Conservation (phyloP, 2,329 filamentous ascomycete species). For the Ophiocordyceps camponoti-rufipedis region DNA sequence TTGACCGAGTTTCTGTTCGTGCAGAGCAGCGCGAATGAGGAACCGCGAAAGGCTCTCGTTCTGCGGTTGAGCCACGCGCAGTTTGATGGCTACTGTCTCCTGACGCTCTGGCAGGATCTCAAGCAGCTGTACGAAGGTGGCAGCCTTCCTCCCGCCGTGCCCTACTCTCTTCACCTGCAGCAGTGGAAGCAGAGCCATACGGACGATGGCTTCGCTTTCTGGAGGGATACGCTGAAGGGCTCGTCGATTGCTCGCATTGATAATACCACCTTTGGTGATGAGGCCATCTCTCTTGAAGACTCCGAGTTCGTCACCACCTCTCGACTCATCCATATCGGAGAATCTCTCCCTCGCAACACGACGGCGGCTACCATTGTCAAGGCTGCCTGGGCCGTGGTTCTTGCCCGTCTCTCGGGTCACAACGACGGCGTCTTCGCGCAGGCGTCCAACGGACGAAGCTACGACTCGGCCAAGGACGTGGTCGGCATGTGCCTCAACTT, state of each 20-base stretch:
- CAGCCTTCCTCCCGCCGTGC: background rate
- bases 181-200: conserved; percentile 1
- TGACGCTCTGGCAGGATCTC: conserved; percentile 17
- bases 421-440: conserved; percentile 22
- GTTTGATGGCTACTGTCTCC: conserved; percentile 25
- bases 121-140: conserved; percentile 15
- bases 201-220: conserved; percentile 1
- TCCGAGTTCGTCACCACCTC: conserved; percentile 1
- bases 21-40: background rate
- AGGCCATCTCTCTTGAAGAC: background rate
- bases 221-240: background rate
- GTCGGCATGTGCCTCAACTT: conserved; percentile 23
- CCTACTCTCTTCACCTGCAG: conserved; percentile 1
- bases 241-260: conserved; percentile 1
- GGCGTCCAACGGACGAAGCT: conserved; percentile 20
- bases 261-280: background rate
- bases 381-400: conserved; percentile 23
- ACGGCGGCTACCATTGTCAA: conserved; percentile 21
- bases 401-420: conserved; percentile 16
- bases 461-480: conserved; percentile 15
- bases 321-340: conserved; percentile 1
- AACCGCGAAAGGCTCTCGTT: conserved; percentile 4
- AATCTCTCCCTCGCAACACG: conserved; percentile 5
- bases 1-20: background rate
- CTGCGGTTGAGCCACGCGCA: conserved; percentile 24